phyloP scores from a whole-genome alignment of 176 grass and related monocot genomes.

The Leersia perrieri region DNA sequence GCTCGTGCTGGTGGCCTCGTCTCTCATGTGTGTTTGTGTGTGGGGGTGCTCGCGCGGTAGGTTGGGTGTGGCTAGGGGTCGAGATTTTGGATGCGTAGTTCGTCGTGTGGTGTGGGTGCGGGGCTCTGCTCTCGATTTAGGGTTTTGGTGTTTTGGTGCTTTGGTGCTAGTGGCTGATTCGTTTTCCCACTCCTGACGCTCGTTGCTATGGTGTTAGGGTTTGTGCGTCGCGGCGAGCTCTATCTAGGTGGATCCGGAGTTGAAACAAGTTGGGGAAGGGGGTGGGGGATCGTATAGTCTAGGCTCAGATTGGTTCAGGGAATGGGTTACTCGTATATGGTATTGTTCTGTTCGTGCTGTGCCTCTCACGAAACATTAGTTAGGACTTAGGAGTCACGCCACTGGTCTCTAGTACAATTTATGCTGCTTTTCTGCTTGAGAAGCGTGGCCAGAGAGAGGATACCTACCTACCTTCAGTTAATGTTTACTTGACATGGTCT shows the following conservation, averaged over 20 bases:
- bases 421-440: neutral
- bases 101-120: neutral
- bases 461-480: no score
- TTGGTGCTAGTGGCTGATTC: neutral
- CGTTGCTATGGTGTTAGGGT: neutral
- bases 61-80: neutral
- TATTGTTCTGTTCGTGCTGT: neutral
- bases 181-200: neutral
- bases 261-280: neutral
- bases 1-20: neutral
- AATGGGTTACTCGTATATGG: neutral
- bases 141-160: constrained; percentile 51
- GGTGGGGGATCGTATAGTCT: neutral
- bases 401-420: neutral
- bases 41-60: neutral
- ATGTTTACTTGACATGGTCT: neutral
- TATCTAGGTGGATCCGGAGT: neutral
- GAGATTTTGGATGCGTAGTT: no score
- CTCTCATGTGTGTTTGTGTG: neutral
- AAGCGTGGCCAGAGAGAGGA: neutral
- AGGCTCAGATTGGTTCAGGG: neutral
- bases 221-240: neutral
- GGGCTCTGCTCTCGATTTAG: constrained; percentile 27
- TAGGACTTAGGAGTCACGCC: no score
- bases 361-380: neutral